Base-by-base conservation (phyloP, 202 grass and related monocot genomes). In the Digitaria exilis region DNA sequence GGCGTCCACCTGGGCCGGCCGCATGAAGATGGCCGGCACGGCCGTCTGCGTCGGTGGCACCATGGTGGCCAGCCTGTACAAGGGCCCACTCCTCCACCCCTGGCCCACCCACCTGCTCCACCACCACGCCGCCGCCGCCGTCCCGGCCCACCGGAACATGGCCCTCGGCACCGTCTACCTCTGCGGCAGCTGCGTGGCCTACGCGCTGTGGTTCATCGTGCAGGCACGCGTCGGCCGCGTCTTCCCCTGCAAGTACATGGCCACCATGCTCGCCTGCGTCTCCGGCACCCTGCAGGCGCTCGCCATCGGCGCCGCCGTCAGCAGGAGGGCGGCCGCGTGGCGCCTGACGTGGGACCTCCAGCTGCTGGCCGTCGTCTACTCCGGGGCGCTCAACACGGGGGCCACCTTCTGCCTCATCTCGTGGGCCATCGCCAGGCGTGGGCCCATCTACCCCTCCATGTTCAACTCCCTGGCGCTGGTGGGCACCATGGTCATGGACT, bases 401-500 rank as follows among this genome's bases (percentile, higher is more conserved):
- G 31, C 71, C 46, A 81, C 24, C 35, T 89, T 92, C 69, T 89
- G 87, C 80, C 14, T 92, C 71, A 69, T 86, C 56, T 67, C 71
- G 0, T 92, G 87, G 90, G 87, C 84, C 0, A 49, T 88, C 11
- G 1, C 84, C 0, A 26, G 62, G 0, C 60, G 86, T 0, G 86
- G 90, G 11, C 90, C 90, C 9, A 86, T 65, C 17, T 92, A 88
- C 44, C 90, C 90, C 5, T 68, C 86, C 25, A 83, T 86, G 67
- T 92, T 92, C 75, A 88, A 88, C 65, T 88, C 90, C 0, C 37
- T 92, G 18, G 46, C 86, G 2, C 49, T 92, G 17, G 57, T 92
- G 15, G 41, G 85, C 49, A 88, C 86, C 29, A 74, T 14, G 1
- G 65, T 80, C 17, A 64, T 83, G 1, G 78, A 88, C 14, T 86